Base-by-base conservation (phyloP, 345 rosid species). In the Erysimum cheiranthoides region DNA sequence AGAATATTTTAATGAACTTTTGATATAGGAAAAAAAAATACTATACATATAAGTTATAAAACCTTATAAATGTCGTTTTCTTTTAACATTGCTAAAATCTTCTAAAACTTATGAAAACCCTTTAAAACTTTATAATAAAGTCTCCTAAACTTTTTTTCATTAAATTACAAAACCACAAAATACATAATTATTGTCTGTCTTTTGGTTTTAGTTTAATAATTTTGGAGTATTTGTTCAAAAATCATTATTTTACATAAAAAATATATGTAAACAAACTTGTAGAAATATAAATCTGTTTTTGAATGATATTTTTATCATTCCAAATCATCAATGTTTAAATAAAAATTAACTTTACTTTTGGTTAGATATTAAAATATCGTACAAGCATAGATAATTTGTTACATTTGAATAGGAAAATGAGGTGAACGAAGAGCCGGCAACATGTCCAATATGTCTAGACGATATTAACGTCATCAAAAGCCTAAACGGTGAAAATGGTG, bases 361-460 rank as follows among this genome's bases (percentile, higher is more conserved):
- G n/a, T n/a, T 39, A 12, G 45, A 40, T 40, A 38, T 45, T n/a
- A n/a, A 45, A 0, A n/a, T 14, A 5, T 45, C 16, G 6, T n/a
- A 14, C 17, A 5, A 14, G 17, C 8, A n/a, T 45, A 45, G 17
- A 17, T 17, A 27, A 49, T 49, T 49, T 17, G 53, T 8, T 49
- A 50, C 1, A 14, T 0, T 0, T 46, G 65, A 13, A 53, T 32
- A 56, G 67, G 72, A 57, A 66, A 50, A 34, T 13, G 76, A 58
- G 52, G 73, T 0, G 79, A 86, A 79, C 85, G 90, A 54, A 61
- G 87, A 35, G 38, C 63, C 81, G 12, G 53, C 73, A 10, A 47
- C 64, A 21, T 94, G 96, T 68, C 97, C 96, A 5, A 63, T 91
- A 45, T 94, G 97, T 74, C 79, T 88, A 5, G 98, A 94, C 8